phyloP scores from a whole-genome alignment of 1,284 basidiomycete species.

The Irpex sp. region DNA sequence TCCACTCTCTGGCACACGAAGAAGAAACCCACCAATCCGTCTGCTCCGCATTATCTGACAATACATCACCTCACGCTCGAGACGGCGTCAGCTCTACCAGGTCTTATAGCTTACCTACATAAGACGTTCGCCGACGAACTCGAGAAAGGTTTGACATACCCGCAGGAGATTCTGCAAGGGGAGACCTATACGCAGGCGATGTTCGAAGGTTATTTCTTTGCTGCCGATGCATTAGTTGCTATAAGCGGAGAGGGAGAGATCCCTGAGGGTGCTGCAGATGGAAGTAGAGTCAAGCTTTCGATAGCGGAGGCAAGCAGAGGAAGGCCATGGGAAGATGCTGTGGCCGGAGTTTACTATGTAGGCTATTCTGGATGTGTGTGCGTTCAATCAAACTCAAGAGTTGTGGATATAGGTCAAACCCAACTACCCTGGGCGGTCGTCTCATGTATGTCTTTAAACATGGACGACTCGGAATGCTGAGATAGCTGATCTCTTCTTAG shows the following conservation, averaged over 20 bases:
- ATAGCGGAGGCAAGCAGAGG: constrained; percentile 55
- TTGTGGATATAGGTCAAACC: constrained; percentile 74
- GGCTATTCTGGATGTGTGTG: not conserved
- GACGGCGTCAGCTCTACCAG: constrained; percentile 48
- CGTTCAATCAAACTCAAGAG: constrained; percentile 11
- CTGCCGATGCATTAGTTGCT: constrained; percentile 81
- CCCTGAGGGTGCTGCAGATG: constrained; percentile 30
- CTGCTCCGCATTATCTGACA: constrained; percentile 39
- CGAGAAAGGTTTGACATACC: constrained; percentile 84
- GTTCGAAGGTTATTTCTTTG: constrained; percentile 83
- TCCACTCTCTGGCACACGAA: constrained; percentile 18
- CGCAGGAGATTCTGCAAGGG: constrained; percentile 65
- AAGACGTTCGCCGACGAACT: constrained; percentile 79
- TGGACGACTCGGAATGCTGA: no score
- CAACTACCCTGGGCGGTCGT: constrained; percentile 93
- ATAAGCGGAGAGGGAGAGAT: constrained; percentile 47
- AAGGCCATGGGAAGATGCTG: constrained; percentile 71
- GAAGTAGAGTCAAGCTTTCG: constrained; percentile 37
- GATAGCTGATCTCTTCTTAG: constrained; percentile 40
- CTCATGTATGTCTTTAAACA: constrained; percentile 72
- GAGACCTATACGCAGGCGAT: constrained; percentile 57
- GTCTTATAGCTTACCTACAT: constrained; percentile 72
- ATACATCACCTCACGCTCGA: constrained; percentile 74
- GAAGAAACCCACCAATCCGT: not conserved
- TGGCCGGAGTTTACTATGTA: constrained; percentile 90